These are phyloP conservation scores for Prinsepia uniflora DNA, from an alignment of 306 rosid species.

Conservation along the genomic window DNA sequence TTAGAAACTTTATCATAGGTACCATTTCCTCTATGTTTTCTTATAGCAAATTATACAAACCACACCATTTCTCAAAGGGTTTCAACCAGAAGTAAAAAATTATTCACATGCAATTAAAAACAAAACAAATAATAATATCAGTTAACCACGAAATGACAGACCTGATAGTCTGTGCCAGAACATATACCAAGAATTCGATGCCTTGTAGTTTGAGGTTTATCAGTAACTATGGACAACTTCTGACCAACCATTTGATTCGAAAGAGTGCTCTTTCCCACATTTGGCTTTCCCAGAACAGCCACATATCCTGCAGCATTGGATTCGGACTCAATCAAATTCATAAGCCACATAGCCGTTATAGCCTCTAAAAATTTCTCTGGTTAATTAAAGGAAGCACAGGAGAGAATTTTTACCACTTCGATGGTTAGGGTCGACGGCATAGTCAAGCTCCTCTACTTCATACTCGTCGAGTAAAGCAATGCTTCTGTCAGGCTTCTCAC, in stretches of 20 bases:
- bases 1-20: background rate
- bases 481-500: conserved; percentile 75
- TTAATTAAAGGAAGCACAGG: background rate
- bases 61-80: background rate
- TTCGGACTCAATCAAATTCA: conserved; percentile 21
- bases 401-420: conserved; percentile 58
- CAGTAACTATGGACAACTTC: conserved; percentile 86
- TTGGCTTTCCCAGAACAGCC: conserved; percentile 91
- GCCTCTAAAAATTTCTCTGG: background rate
- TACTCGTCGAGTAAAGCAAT: conserved; percentile 66
- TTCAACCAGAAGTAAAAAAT: conserved; percentile 2
- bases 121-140: conserved; percentile 19
- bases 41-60: background rate
- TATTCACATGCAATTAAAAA: conserved; percentile 19
- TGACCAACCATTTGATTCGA: conserved; percentile 94
- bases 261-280: conserved; percentile 95
- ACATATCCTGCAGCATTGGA: conserved; percentile 63
- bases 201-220: conserved; percentile 95
- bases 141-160: conserved; percentile 35
- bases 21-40: background rate
- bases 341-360: background rate
- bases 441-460: conserved; percentile 70
- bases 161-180: conserved; percentile 88
- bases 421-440: conserved; percentile 46
- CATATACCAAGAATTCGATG: conserved; percentile 95